These are phyloP conservation scores for Seiridium cupressi DNA, from an alignment of 2,329 filamentous ascomycete species.

Conservation along the genomic window DNA sequence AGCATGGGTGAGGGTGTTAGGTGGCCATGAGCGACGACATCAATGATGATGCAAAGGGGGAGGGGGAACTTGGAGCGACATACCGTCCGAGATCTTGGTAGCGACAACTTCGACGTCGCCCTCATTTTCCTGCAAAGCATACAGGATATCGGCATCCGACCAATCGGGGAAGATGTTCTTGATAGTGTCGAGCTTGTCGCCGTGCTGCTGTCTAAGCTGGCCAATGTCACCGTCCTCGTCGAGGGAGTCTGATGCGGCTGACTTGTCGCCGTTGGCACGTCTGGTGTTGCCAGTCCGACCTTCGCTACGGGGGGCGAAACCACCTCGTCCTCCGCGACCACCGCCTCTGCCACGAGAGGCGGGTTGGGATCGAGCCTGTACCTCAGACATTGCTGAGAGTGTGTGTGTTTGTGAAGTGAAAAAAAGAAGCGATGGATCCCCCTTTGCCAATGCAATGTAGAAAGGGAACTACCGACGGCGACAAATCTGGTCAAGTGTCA, in stretches of 20 bases:
- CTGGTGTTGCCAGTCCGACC: slow-evolving; percentile 53
- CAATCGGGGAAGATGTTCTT: slow-evolving; percentile 94
- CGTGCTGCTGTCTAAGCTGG: slow-evolving; percentile 9
- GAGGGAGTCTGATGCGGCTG: slow-evolving; percentile 55
- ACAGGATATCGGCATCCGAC: slow-evolving; percentile 93
- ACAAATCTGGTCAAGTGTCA: slow-evolving; percentile 5
- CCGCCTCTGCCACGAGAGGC: slow-evolving; percentile 88
- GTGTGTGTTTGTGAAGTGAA: slow-evolving; percentile 26
- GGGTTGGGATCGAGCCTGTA: slow-evolving; percentile 73
- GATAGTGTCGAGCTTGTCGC: slow-evolving; percentile 71
- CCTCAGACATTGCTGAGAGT: slow-evolving; percentile 81
- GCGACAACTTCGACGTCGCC: slow-evolving; percentile 75
- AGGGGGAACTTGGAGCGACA: neutral
- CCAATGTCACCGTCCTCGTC: slow-evolving; percentile 70
- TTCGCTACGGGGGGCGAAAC: slow-evolving; percentile 67
- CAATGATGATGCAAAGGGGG: slow-evolving; percentile 10
- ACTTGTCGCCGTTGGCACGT: slow-evolving; percentile 71
- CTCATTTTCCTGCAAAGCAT: slow-evolving; percentile 84
- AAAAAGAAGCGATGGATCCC: slow-evolving; percentile 19
- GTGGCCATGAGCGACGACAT: neutral
- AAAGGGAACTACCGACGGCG: slow-evolving; percentile 8
- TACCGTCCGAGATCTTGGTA: slow-evolving; percentile 77
- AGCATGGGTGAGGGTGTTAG: neutral
- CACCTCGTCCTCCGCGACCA: slow-evolving; percentile 79
- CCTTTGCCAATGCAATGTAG: slow-evolving; percentile 1